A percentile compares a stretch with the other conserved stretches of the same genome.
phyloP scores from a whole-genome alignment of 139 green algal genomes.

The Spirogloea muscicola region DNA sequence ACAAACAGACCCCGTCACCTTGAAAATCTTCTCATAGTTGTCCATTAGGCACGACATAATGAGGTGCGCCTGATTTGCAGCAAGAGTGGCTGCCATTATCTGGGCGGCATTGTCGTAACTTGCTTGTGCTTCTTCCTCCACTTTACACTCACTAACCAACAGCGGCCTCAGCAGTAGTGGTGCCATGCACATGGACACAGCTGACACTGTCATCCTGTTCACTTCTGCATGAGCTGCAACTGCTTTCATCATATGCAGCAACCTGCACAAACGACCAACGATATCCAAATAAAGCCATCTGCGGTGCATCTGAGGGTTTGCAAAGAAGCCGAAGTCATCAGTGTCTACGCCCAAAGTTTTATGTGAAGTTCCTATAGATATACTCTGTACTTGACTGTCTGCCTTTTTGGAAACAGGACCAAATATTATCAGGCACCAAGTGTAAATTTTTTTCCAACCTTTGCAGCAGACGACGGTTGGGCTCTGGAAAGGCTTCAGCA shows the following conservation, averaged over 20 bases:
- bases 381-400: too few species aligned
- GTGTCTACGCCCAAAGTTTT: too few species aligned
- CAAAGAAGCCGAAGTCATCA: too few species aligned
- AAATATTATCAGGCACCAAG: too few species aligned
- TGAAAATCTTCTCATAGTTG: neutral
- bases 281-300: too few species aligned
- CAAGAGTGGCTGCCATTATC: slow-evolving; percentile 21
- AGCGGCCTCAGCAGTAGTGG: slow-evolving; percentile 37
- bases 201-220: slow-evolving; percentile 21
- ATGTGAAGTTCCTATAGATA: too few species aligned
- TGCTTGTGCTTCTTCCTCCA: neutral
- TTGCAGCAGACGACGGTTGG: slow-evolving; percentile 26
- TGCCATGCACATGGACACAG: slow-evolving; percentile 39
- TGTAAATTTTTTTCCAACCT: too few species aligned
- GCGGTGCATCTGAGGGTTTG: too few species aligned
- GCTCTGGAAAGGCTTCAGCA: slow-evolving; percentile 26
- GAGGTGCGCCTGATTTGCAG: slow-evolving; percentile 20
- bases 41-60: slow-evolving; percentile 22
- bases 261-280: slow-evolving; percentile 7
- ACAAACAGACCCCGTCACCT: slow-evolving; percentile 1
- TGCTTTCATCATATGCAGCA: slow-evolving; percentile 30
- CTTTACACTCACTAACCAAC: slow-evolving; percentile 5
- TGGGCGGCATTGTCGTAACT: neutral
- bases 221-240: neutral
- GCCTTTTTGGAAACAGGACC: too few species aligned